Percentiles rank a stretch among this genome's conserved stretches.
Conservation (phyloP, 768 basidiomycete species). For the Boletus rex-veris region DNA sequence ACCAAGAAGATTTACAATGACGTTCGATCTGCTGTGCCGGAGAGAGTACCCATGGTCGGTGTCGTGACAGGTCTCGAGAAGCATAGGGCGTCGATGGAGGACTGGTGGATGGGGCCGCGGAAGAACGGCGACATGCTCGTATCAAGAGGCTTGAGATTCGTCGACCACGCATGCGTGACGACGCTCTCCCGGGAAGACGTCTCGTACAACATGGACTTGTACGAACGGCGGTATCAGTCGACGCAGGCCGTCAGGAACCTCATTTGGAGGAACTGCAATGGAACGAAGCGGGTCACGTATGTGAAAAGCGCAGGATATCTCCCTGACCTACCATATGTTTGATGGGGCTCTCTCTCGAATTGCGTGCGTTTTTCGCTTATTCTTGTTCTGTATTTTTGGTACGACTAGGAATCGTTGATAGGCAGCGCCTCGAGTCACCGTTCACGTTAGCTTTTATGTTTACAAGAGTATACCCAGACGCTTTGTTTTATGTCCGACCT, state of each 20-base stretch:
- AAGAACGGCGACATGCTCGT: conserved; percentile 36
- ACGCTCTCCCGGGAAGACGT: conserved; percentile 32
- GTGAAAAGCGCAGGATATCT: conserved; percentile 30
- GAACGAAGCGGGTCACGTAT: conserved; percentile 29
- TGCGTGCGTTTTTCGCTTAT: background rate
- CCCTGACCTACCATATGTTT: conserved; percentile 24
- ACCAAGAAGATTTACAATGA: conserved; percentile 24
- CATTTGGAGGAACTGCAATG: conserved; percentile 30
- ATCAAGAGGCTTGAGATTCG: conserved; percentile 33
- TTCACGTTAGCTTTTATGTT: conserved; percentile 15
- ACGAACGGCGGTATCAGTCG: conserved; percentile 29
- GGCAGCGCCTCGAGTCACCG: conserved; percentile 18
- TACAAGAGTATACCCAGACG: conserved; percentile 20
- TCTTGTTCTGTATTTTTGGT: conserved; percentile 7
- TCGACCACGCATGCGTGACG: conserved; percentile 43
- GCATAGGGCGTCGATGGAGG: conserved; percentile 28
- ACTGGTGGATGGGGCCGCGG: conserved; percentile 31
- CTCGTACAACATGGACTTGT: conserved; percentile 32
- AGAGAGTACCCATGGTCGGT: conserved; percentile 37
- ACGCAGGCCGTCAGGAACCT: conserved; percentile 24
- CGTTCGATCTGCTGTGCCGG: conserved; percentile 27
- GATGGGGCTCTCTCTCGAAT: background rate
- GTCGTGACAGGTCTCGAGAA: conserved; percentile 38
- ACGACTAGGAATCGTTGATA: conserved; percentile 13
- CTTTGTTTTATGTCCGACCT: conserved; percentile 10